Evolutionary conservation across 164 flowering plant genomes (phyloP).

Genomic region (Vitis rupestris): DNA sequence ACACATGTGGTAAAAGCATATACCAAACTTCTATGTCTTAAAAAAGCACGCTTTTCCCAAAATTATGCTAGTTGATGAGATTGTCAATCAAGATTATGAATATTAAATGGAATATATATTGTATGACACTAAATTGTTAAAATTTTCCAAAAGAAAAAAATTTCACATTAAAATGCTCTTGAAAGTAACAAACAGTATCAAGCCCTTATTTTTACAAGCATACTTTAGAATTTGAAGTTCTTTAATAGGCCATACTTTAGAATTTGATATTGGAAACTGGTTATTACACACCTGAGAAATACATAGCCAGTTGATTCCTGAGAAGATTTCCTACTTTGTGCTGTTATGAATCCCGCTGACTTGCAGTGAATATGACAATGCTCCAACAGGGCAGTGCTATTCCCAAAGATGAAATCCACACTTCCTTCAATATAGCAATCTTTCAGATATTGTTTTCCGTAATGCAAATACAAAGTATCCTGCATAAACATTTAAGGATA

Average conservation of each 20-base stretch:
- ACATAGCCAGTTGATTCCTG: constrained; percentile 95
- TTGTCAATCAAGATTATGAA: too few species aligned
- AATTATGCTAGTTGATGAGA: too few species aligned
- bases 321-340: constrained; percentile 94
- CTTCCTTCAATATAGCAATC: constrained; percentile 98
- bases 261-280: neutral
- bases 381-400: constrained; percentile 93
- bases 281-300: constrained; percentile 66
- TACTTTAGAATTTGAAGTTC: neutral
- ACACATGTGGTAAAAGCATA: too few species aligned
- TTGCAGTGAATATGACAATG: constrained; percentile 98
- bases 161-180: too few species aligned
- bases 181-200: too few species aligned
- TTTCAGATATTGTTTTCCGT: constrained; percentile 86
- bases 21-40: too few species aligned
- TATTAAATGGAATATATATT: too few species aligned
- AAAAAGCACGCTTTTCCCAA: too few species aligned
- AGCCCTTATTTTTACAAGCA: too few species aligned
- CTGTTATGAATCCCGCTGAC: constrained; percentile 80
- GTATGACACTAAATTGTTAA: too few species aligned
- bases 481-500: constrained; percentile 26
- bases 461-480: constrained; percentile 92
- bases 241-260: neutral
- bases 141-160: too few species aligned
- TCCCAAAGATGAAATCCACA: constrained; percentile 97